phyloP scores from a whole-genome alignment of 169 alveolate genomes.

The Miamiensis avidus region DNA sequence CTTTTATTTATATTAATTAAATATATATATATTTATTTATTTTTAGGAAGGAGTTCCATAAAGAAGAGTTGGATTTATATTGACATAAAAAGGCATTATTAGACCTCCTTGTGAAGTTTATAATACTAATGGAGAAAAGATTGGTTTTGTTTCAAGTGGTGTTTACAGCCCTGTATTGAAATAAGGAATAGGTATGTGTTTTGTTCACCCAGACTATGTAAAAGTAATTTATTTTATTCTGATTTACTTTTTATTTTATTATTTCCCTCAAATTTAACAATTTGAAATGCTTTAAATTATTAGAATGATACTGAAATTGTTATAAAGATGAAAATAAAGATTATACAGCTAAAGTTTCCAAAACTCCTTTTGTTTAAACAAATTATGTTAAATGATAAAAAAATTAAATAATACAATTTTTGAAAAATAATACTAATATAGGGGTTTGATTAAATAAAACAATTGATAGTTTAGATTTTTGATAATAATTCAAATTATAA shows the following conservation, averaged over 20 bases:
- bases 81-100: constrained; percentile 43
- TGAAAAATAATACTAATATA: no score
- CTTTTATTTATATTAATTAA: background rate
- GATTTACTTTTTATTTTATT: background rate
- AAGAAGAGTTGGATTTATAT: constrained; percentile 62
- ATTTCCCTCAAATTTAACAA: background rate
- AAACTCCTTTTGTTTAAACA: constrained; percentile 76
- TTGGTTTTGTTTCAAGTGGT: constrained; percentile 82
- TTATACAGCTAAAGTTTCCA: constrained; percentile 48
- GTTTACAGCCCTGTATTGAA: constrained; percentile 71
- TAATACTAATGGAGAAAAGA: constrained; percentile 44
- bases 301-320: constrained; percentile 38
- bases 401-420: background rate
- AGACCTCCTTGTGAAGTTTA: constrained; percentile 45
- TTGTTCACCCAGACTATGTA: constrained; percentile 44
- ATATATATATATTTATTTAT: background rate
- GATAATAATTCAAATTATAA: no score
- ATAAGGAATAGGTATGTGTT: constrained; percentile 76
- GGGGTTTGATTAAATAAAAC: no score
- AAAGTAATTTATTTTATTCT: background rate
- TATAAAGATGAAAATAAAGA: constrained; percentile 50
- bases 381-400: constrained; percentile 29
- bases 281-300: background rate
- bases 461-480: no score
- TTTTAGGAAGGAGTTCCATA: constrained; percentile 37